Conservation (phyloP, 139 green algal species). For the Chlamydomonas schloesseri region DNA sequence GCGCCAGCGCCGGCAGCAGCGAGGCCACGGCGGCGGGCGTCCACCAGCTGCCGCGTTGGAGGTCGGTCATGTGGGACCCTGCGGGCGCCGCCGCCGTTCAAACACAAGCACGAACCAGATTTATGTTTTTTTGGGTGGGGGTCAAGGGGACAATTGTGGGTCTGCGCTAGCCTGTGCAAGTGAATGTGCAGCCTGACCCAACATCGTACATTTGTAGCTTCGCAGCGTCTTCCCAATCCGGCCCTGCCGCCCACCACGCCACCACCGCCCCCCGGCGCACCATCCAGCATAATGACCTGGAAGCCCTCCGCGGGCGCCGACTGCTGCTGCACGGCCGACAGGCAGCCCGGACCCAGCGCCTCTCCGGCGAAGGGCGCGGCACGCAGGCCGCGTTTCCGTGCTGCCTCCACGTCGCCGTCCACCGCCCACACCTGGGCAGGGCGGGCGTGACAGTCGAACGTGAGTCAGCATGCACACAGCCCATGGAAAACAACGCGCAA, state of each 20-base stretch:
- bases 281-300: constrained; percentile 53
- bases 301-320: constrained; percentile 18
- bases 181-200: no score
- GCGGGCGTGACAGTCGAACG: not conserved
- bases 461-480: not conserved
- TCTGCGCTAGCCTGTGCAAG: no score
- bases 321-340: not conserved
- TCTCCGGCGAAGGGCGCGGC: not conserved
- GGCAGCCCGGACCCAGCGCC: not conserved
- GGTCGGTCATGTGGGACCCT: not conserved
- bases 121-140: no score
- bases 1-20: constrained; percentile 50
- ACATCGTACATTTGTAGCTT: no score
- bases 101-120: no score
- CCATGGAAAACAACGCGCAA: no score
- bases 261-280: not conserved
- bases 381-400: constrained; percentile 8
- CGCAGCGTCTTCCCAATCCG: no score
- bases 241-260: not conserved
- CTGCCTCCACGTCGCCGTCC: constrained; percentile 19
- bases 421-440: constrained; percentile 29
- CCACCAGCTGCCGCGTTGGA: constrained; percentile 23
- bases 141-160: no score
- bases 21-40: constrained; percentile 34
- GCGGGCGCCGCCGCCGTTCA: no score